Conservation (phyloP, 129 eudicot species). For the carrot (Daucus carota) region DNA sequence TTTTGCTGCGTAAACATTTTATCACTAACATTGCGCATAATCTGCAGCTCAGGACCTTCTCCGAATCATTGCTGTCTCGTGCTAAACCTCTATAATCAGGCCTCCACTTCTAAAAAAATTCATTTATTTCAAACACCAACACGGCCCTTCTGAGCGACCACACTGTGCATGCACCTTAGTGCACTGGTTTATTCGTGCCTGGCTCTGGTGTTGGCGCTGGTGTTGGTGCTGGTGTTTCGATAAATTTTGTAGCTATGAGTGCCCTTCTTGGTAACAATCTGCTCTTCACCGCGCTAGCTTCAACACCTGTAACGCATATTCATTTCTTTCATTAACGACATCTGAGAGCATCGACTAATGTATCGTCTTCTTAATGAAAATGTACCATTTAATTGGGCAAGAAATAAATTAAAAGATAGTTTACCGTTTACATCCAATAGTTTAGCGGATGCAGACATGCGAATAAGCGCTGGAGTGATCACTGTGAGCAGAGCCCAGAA, state of each 20-base stretch:
- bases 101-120: too few species aligned
- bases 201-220: background rate
- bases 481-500: slow-evolving; percentile 62
- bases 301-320: slow-evolving; percentile 26
- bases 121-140: too few species aligned
- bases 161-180: background rate
- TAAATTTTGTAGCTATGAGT: slow-evolving; percentile 24
- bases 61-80: background rate
- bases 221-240: slow-evolving; percentile 24
- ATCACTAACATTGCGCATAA: background rate
- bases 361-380: background rate
- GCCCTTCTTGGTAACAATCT: slow-evolving; percentile 52
- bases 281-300: slow-evolving; percentile 11
- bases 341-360: background rate
- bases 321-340: background rate
- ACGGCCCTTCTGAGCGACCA: background rate
- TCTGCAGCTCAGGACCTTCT: background rate
- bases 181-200: background rate
- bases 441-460: slow-evolving; percentile 55
- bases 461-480: slow-evolving; percentile 63
- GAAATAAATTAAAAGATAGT: background rate
- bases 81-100: background rate
- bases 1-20: background rate
- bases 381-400: background rate
- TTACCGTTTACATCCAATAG: slow-evolving; percentile 31